Percentiles rank a stretch among this genome's conserved stretches.
phyloP scores from a whole-genome alignment of 2,329 filamentous ascomycete species.

The Oidium heveae region DNA sequence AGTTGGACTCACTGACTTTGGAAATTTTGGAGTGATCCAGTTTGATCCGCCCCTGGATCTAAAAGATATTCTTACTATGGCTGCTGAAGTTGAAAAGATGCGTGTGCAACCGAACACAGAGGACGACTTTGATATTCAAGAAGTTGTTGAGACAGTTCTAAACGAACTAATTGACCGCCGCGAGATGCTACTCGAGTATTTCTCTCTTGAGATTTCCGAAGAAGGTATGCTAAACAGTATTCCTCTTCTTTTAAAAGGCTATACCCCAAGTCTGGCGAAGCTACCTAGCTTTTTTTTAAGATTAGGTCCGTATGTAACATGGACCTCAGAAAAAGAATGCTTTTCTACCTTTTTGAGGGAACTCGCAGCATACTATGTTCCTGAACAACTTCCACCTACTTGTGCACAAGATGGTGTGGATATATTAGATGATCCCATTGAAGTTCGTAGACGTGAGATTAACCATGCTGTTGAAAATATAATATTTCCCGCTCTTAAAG shows the following conservation, averaged over 20 bases:
- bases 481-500: slow-evolving; percentile 72
- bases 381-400: slow-evolving; percentile 47
- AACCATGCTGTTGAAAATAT: slow-evolving; percentile 55
- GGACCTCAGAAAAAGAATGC: slow-evolving; percentile 62
- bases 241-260: slow-evolving; percentile 70
- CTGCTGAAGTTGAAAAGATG: slow-evolving; percentile 43
- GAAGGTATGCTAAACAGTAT: slow-evolving; percentile 55
- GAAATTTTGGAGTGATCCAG: slow-evolving; percentile 68
- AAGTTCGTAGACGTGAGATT: slow-evolving; percentile 39
- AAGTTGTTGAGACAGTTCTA: slow-evolving; percentile 39
- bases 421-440: slow-evolving; percentile 22
- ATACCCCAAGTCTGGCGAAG: slow-evolving; percentile 65
- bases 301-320: slow-evolving; percentile 70
- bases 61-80: slow-evolving; percentile 43
- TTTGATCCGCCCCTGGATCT: slow-evolving; percentile 56
- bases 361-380: slow-evolving; percentile 72
- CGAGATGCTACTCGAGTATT: slow-evolving; percentile 84
- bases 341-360: slow-evolving; percentile 71
- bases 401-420: slow-evolving; percentile 13
- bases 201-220: slow-evolving; percentile 58
- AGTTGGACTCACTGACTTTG: slow-evolving; percentile 79
- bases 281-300: slow-evolving; percentile 70
- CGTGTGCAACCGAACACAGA: slow-evolving; percentile 13
- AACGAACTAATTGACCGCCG: slow-evolving; percentile 46
- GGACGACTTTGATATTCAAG: slow-evolving; percentile 35